Conservation (phyloP, 2,329 filamentous ascomycete genomes). For the Colletotrichum orbiculare region DNA sequence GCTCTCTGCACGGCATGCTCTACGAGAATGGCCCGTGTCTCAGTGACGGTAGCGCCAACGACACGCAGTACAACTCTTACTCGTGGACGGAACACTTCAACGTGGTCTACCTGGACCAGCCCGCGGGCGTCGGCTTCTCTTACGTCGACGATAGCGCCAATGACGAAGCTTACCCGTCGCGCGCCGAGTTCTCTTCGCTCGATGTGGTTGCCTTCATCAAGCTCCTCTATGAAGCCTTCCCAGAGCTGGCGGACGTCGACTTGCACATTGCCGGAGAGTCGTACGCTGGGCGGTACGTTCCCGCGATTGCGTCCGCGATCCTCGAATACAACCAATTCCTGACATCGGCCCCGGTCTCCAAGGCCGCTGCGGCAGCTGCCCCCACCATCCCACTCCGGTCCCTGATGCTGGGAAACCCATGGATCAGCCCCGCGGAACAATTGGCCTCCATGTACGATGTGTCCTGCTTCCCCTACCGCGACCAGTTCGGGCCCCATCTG, state of each 20-base stretch:
- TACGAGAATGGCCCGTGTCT: slow-evolving; percentile 63
- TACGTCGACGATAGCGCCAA: slow-evolving; percentile 22
- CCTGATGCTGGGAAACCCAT: slow-evolving; percentile 15
- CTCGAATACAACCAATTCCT: slow-evolving; percentile 21
- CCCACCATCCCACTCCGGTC: slow-evolving; percentile 10
- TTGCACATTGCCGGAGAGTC: slow-evolving; percentile 19
- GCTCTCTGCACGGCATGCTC: slow-evolving; percentile 64
- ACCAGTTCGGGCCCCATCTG: slow-evolving; percentile 2
- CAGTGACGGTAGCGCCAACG: slow-evolving; percentile 54
- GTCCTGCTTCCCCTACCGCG: slow-evolving; percentile 1
- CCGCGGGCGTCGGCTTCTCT: slow-evolving; percentile 37
- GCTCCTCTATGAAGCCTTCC: slow-evolving; percentile 19
- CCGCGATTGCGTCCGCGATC: slow-evolving; percentile 2
- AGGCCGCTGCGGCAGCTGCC: neutral
- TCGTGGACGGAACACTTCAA: slow-evolving; percentile 65
- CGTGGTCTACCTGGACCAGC: slow-evolving; percentile 39
- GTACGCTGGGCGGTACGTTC: slow-evolving; percentile 21
- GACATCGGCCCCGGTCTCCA: neutral
- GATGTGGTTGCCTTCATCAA: slow-evolving; percentile 13
- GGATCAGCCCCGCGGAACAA: slow-evolving; percentile 16
- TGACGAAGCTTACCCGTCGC: neutral
- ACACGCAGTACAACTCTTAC: slow-evolving; percentile 62
- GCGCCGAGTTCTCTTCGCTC: slow-evolving; percentile 2
- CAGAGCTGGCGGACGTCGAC: neutral
- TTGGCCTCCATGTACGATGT: slow-evolving; percentile 18